phyloP scores from a whole-genome alignment of 345 rosid genomes.

The Corchorus olitorius region DNA sequence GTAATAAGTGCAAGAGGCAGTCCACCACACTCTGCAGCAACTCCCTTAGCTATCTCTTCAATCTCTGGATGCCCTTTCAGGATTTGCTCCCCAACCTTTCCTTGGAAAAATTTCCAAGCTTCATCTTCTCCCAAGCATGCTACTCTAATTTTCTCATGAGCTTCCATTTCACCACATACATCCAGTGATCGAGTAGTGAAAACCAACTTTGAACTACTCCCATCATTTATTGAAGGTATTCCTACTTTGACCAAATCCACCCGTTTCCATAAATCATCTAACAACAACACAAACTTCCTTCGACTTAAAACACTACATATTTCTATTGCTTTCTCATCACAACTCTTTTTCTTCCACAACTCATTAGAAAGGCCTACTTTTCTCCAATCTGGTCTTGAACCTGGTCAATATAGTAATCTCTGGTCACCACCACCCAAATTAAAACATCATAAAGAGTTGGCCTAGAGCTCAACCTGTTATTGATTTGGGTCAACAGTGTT shows the following conservation, averaged over 20 bases:
- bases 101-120: constrained; percentile 1
- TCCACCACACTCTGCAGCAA: constrained; percentile 21
- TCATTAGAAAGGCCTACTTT: too few relatives aligned
- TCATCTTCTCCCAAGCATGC: constrained; percentile 13
- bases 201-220: constrained; percentile 6
- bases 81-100: not conserved
- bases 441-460: constrained; percentile 35
- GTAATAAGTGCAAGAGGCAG: constrained; percentile 40
- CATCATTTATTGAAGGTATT: not conserved
- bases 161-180: constrained; percentile 15
- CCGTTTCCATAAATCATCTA: constrained; percentile 5
- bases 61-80: not conserved
- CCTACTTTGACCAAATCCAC: not conserved
- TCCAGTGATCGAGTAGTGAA: not conserved
- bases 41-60: not conserved
- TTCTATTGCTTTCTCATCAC: too few relatives aligned
- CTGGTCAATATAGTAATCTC: not conserved
- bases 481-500: too few relatives aligned
- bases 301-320: too few relatives aligned
- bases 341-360: too few relatives aligned
- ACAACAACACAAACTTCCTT: too few relatives aligned
- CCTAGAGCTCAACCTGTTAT: not conserved
- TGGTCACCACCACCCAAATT: constrained; percentile 45
- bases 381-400: too few relatives aligned
- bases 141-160: not conserved